Conservation (phyloP, 129 eudicot genomes). For the Arctium lappa region DNA sequence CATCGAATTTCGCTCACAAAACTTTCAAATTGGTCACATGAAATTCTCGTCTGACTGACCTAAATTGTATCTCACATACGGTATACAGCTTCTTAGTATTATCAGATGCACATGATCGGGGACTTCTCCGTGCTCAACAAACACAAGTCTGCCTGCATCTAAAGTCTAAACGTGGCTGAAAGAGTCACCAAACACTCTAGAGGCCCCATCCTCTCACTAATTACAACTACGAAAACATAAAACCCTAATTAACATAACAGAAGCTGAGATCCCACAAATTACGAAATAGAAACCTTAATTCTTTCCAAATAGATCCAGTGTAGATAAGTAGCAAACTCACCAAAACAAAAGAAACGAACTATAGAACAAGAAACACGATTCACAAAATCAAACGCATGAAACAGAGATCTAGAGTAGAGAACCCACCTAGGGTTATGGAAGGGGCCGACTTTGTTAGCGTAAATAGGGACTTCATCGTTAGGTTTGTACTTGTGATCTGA, state of each 20-base stretch:
- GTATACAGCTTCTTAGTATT: background rate
- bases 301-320: slow-evolving; percentile 6
- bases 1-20: background rate
- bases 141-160: background rate
- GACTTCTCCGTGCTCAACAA: background rate
- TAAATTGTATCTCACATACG: background rate
- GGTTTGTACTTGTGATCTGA: slow-evolving; percentile 77
- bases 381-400: slow-evolving; percentile 1
- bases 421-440: slow-evolving; percentile 85
- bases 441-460: slow-evolving; percentile 89
- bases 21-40: background rate
- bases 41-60: background rate
- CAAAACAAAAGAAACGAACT: background rate
- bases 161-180: background rate
- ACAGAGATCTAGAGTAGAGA: slow-evolving; percentile 5
- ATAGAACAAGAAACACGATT: background rate
- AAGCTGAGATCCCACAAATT: slow-evolving; percentile 28
- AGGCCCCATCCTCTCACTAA: background rate
- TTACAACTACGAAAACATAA: background rate
- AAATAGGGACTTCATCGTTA: slow-evolving; percentile 70
- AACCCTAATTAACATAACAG: slow-evolving; percentile 17
- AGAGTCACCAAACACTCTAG: background rate
- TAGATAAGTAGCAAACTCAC: background rate
- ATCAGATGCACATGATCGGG: background rate
- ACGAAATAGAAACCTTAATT: background rate